Evolutionary conservation across 495 filamentous ascomycete species (phyloP).

Genomic region (Astrocystis sublimbata): DNA sequence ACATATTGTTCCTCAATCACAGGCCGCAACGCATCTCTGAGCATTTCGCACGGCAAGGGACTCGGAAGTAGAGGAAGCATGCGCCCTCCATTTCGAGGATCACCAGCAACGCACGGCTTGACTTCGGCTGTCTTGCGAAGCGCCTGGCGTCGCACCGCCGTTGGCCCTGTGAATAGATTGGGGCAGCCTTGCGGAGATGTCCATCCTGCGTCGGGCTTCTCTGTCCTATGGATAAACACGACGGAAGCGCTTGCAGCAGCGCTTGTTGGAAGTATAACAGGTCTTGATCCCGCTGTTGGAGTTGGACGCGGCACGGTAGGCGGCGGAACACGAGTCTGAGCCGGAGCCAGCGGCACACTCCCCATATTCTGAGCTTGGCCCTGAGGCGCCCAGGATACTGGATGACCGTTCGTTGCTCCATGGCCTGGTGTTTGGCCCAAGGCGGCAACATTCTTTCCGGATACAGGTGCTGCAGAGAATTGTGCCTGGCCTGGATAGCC

Average conservation of each 20-base stretch:
- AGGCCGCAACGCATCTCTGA: conserved; percentile 15
- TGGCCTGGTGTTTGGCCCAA: not conserved
- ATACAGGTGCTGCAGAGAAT: not conserved
- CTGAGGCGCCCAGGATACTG: conserved; percentile 4
- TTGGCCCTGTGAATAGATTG: conserved; percentile 4
- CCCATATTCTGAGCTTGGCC: not conserved
- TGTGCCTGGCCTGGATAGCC: not conserved
- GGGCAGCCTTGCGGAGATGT: conserved; percentile 10
- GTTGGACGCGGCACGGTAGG: not conserved
- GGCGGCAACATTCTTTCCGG: not conserved
- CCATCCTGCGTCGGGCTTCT: conserved; percentile 2
- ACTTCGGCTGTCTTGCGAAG: conserved; percentile 5
- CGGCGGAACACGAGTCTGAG: not conserved
- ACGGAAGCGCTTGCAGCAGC: not conserved
- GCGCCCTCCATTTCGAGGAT: conserved; percentile 9
- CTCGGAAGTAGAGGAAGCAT: conserved; percentile 1
- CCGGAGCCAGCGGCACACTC: not conserved
- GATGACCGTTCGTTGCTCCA: not conserved
- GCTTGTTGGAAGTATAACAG: not conserved
- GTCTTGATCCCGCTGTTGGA: not conserved
- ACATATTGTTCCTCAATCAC: conserved; percentile 9
- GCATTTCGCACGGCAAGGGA: conserved; percentile 15
- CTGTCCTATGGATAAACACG: not conserved
- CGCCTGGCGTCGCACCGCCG: conserved; percentile 7
- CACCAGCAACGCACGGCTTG: conserved; percentile 20